phyloP scores from a whole-genome alignment of 2,329 filamentous ascomycete genomes.

The Pleoardoris graminearum region DNA sequence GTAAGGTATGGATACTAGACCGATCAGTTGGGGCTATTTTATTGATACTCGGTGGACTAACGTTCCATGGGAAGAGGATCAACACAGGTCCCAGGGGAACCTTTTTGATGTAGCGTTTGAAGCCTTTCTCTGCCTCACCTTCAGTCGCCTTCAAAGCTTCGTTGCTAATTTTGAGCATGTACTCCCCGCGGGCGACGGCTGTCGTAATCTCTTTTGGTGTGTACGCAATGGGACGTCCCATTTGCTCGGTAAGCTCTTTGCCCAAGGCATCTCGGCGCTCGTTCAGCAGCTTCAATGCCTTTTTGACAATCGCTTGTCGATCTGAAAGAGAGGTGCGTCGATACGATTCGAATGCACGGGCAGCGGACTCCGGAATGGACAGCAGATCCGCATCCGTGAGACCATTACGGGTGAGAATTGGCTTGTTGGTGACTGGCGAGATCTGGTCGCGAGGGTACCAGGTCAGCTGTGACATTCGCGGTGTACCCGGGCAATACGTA shows the following conservation, averaged over 20 bases:
- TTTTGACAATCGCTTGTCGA: conserved; percentile 78
- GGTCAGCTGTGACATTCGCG: neutral
- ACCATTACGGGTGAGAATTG: conserved; percentile 78
- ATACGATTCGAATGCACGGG: conserved; percentile 76
- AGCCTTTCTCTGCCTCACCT: conserved; percentile 82
- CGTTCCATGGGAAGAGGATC: conserved; percentile 95
- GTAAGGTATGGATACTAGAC: conserved; percentile 89
- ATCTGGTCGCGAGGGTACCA: conserved; percentile 52
- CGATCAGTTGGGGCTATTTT: conserved; percentile 20
- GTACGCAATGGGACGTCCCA: conserved; percentile 91
- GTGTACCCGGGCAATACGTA: neutral
- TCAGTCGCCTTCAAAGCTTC: conserved; percentile 78
- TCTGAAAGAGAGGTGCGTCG: conserved; percentile 73
- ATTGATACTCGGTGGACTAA: conserved; percentile 53
- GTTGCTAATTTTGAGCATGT: conserved; percentile 80
- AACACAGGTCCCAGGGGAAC: conserved; percentile 85
- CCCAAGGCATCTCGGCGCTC: conserved; percentile 79
- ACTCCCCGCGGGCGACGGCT: conserved; percentile 81
- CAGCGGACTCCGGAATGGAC: conserved; percentile 70
- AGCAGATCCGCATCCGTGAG: conserved; percentile 71
- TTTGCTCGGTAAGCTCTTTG: conserved; percentile 86
- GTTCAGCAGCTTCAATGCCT: conserved; percentile 71
- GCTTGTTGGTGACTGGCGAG: conserved; percentile 85
- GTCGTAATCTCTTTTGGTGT: conserved; percentile 82
- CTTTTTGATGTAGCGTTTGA: conserved; percentile 88